Percentiles rank a stretch among this genome's conserved stretches.
phyloP scores from a whole-genome alignment of 768 basidiomycete genomes.

The Saitozyma sp. region DNA sequence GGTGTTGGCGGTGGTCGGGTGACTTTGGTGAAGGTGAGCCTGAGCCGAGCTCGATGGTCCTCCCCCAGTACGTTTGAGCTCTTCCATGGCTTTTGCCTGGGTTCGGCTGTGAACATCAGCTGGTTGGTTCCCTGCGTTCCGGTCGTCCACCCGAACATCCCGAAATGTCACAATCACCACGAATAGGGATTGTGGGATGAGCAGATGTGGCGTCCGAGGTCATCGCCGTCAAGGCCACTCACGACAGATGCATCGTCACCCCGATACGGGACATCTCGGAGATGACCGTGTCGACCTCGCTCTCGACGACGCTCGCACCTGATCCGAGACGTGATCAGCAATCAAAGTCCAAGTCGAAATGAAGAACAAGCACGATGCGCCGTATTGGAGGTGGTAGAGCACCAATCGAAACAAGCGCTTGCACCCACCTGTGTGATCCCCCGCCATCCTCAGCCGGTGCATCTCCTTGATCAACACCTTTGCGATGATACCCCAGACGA shows the following conservation, averaged over 20 bases:
- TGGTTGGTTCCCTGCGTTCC: too few species aligned
- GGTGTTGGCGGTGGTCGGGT: too few species aligned
- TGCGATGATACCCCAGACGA: conserved; percentile 41
- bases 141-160: neutral
- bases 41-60: too few species aligned
- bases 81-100: conserved; percentile 10
- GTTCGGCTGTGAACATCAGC: neutral
- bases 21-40: too few species aligned
- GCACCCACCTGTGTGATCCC: conserved; percentile 6
- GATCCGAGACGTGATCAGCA: neutral
- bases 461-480: conserved; percentile 39
- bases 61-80: neutral
- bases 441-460: conserved; percentile 17
- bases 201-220: too few species aligned
- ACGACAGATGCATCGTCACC: conserved; percentile 3
- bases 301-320: neutral
- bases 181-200: too few species aligned
- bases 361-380: neutral
- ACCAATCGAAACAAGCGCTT: neutral
- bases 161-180: neutral
- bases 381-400: too few species aligned
- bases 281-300: conserved; percentile 3
- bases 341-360: neutral
- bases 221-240: neutral
- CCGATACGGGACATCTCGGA: conserved; percentile 6